Conservation (phyloP, 345 rosid species). For the rapeseed (Brassica napus) region Da-Ae NC_063442.1:13303001-13303500, state of each 20-base stretch:
- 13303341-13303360: background rate
- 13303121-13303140: background rate
- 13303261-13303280: background rate
- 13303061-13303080: background rate
- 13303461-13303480: conserved; percentile 37
- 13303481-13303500: conserved; percentile 35
- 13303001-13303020: conserved; percentile 9
- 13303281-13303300: background rate
- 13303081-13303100: background rate
- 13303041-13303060: too few species aligned
- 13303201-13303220: conserved; percentile 55
- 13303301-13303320: background rate
- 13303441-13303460: conserved; percentile 5
- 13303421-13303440: background rate
- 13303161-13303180: conserved; percentile 82
- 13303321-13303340: conserved; percentile 1
- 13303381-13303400: background rate
- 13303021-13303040: background rate
- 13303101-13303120: background rate
- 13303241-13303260: background rate
- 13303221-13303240: conserved; percentile 25
- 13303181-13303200: conserved; percentile 63
- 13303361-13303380: background rate
- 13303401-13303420: background rate
- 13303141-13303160: conserved; percentile 47